Base-by-base conservation (phyloP, 257 asterid genomes). In the Plantago elongata region DNA sequence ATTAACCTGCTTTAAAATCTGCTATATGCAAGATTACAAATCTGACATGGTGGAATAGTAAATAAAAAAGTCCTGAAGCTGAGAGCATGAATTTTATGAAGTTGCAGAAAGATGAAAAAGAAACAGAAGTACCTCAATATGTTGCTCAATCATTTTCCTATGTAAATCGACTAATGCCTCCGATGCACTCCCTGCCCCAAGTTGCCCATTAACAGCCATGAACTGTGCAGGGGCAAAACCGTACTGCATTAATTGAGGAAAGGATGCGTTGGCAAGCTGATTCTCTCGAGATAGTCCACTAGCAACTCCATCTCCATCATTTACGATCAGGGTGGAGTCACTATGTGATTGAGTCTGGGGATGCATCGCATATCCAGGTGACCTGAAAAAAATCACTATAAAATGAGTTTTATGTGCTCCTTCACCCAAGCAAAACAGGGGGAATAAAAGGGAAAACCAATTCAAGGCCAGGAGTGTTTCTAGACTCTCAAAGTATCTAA, bases 91-190 rank as follows among this genome's bases (percentile, higher is more conserved):
- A 54, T 54, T 17, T n/a, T n/a, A 13, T 11, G 61, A 56, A 56
- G 30, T 38, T n/a, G 46, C 44, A 17, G 56, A 18, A 58, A 49
- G 7, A 43, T 29, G 69, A 9, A 44, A 49, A 34, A 47, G 64
- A 51, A 60, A 65, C 52, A 40, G 34, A 61, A 68, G 60, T 78
- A 92, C 98, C 97, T 88, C 84, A 75, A 89, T 88, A 75, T 86
- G 95, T 49, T 79, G 82, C 81, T 83, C 68, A 50, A 91, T 62
- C 61, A 78, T 49, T 68, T 61, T 78, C 74, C 49, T 86, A 50
- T 86, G 90, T 62, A 72, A 76, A 66, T 78, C 90, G 63, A 79
- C 70, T 52, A 69, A 82, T 51, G 79, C 55, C 46, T 77, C 78
- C 46, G 81, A 65, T 46, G 62, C 37, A 71, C 61, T 68, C 62